Conservation (phyloP, 2,329 filamentous ascomycete species). For the Ophiosphaerella herpotricha region DNA sequence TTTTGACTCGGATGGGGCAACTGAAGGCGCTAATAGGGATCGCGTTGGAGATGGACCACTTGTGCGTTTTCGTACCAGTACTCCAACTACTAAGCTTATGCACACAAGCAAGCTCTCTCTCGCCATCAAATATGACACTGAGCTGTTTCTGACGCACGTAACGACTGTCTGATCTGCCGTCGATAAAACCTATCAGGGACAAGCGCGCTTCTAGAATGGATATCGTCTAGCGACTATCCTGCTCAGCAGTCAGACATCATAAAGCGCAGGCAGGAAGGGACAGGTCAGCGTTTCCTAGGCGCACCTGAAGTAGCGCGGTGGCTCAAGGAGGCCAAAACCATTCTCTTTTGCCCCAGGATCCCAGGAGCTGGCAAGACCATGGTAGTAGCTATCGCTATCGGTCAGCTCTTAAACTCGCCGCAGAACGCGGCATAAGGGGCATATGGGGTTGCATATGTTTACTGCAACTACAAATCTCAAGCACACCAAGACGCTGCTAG, state of each 20-base stretch:
- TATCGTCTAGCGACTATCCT: conserved; percentile 45
- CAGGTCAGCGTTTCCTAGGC: conserved; percentile 54
- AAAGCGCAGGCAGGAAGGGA: conserved; percentile 44
- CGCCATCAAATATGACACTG: too few relatives aligned
- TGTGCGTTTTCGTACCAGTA: conserved; percentile 12
- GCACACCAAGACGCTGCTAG: conserved; percentile 51
- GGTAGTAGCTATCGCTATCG: conserved; percentile 48
- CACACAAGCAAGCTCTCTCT: too few relatives aligned
- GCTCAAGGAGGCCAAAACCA: conserved; percentile 1
- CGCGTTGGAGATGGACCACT: conserved; percentile 28
- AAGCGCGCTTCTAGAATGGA: conserved; percentile 36
- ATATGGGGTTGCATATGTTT: conserved; percentile 53
- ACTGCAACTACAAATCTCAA: conserved; percentile 50
- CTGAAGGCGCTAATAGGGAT: conserved; percentile 22
- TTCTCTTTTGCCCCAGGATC: conserved; percentile 21
- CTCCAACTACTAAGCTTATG: too few relatives aligned
- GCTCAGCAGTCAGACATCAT: conserved; percentile 50
- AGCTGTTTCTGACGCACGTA: too few relatives aligned
- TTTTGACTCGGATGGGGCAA: conserved; percentile 21
- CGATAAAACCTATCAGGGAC: too few relatives aligned
- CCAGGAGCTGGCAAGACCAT: conserved; percentile 59
- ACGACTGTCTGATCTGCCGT: too few relatives aligned
- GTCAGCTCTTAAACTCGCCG: conserved; percentile 43
- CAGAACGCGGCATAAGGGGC: conserved; percentile 22
- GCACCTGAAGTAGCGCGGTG: conserved; percentile 27